Evolutionary conservation across 306 rosid genomes (phyloP).

Genomic region (Vigna reflexopilosa): DNA sequence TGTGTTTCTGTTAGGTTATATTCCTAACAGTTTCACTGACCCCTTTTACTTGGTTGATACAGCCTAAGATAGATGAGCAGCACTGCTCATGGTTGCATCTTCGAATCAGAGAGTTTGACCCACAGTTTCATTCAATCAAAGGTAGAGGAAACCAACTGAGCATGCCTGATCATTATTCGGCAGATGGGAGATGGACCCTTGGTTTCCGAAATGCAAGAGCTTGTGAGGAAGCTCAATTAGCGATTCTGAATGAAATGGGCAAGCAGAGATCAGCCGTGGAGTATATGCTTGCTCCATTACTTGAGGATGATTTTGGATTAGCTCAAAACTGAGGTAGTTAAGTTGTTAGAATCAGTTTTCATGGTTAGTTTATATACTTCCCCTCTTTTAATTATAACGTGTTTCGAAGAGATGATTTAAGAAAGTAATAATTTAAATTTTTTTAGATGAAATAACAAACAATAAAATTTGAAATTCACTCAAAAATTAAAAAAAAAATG

Average conservation of each 20-base stretch:
- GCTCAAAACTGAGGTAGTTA: slow-evolving; percentile 48
- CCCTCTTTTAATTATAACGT: too few relatives aligned
- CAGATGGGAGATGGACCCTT: slow-evolving; percentile 87
- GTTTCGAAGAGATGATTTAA: too few relatives aligned
- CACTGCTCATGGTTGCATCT: slow-evolving; percentile 87
- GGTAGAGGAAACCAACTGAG: slow-evolving; percentile 47
- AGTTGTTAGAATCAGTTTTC: slow-evolving; percentile 28
- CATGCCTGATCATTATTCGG: slow-evolving; percentile 48
- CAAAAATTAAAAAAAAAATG: too few relatives aligned
- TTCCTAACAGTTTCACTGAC: not conserved
- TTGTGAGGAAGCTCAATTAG: slow-evolving; percentile 66
- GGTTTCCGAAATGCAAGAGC: slow-evolving; percentile 70
- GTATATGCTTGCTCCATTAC: slow-evolving; percentile 67
- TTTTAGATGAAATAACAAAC: too few relatives aligned
- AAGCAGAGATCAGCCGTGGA: slow-evolving; percentile 75
- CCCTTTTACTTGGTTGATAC: slow-evolving; percentile 45
- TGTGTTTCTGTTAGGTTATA: not conserved
- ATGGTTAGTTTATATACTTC: slow-evolving; percentile 37
- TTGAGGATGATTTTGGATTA: slow-evolving; percentile 53
- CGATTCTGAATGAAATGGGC: slow-evolving; percentile 62
- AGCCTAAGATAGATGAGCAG: slow-evolving; percentile 71
- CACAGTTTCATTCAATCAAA: slow-evolving; percentile 50
- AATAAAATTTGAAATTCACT: too few relatives aligned
- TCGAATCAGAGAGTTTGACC: slow-evolving; percentile 72
- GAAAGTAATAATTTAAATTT: too few relatives aligned